phyloP scores from a whole-genome alignment of 768 basidiomycete genomes.

The Neoboletus brunneissimus region DNA sequence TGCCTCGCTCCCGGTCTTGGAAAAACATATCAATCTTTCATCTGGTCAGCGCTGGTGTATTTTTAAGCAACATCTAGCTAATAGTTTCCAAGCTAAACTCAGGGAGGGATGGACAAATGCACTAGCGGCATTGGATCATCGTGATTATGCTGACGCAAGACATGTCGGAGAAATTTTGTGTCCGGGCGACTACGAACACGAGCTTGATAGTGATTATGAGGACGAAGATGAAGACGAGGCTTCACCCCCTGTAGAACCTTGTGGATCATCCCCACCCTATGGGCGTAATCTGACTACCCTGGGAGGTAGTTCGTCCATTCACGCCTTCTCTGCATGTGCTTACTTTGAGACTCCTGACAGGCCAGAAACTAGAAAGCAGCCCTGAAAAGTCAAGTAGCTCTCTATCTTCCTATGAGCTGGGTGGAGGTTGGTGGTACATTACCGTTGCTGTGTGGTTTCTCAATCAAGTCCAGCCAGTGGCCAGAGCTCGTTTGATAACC shows the following conservation, averaged over 20 bases:
- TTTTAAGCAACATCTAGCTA: not conserved
- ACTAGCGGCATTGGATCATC: not conserved
- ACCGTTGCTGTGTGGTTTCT: not conserved
- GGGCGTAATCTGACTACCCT: not conserved
- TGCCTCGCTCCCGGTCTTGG: constrained; percentile 16
- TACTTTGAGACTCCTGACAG: constrained; percentile 1
- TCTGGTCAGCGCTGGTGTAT: constrained; percentile 5
- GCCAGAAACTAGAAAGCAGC: not conserved
- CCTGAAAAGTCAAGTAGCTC: not conserved
- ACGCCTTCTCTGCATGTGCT: not conserved
- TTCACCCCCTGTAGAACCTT: not conserved
- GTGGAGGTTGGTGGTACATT: constrained; percentile 2
- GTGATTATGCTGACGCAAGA: not conserved
- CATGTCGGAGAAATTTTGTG: constrained; percentile 3
- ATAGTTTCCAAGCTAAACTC: constrained; percentile 11
- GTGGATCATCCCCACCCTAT: not conserved
- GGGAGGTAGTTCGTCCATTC: constrained; percentile 1
- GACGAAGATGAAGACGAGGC: constrained; percentile 20
- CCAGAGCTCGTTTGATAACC: not conserved
- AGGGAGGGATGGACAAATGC: constrained; percentile 7
- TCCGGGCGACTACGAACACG: constrained; percentile 15
- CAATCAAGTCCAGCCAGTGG: constrained; percentile 7
- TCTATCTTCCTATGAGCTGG: constrained; percentile 11
- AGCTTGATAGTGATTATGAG: constrained; percentile 26
- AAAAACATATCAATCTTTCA: constrained; percentile 3